Base-by-base conservation (phyloP, 2,329 filamentous ascomycete species). In the Neofusicoccum sp. region DNA sequence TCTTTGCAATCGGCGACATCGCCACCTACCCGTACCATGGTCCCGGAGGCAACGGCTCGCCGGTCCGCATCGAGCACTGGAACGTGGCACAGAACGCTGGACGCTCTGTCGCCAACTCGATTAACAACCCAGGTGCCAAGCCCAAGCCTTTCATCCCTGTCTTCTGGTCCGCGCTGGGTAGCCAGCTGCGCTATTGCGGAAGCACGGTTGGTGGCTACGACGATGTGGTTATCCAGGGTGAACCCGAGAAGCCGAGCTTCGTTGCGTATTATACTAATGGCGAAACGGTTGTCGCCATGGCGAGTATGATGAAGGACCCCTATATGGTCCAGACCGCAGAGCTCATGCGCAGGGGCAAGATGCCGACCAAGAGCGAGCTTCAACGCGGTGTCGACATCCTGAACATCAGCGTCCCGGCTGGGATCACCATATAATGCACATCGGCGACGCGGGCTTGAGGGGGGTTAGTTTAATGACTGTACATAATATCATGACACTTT, bases 11-110 rank as follows among this genome's bases (percentile, higher is more conserved):
- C 63, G 93, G 93, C 57, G 95, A 99, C 73, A 98, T 99, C 64
- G 93, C 95, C 11, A 93, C 90, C 0, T 97, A 91, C 75, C 95
- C 95, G 0, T 99, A 99, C 79, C 84, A 91, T 73, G 95, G 95
- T 1, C 95, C 95, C 0, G 92, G 90, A 26, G 89, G 91, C 28
- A 83, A 89, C 14, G 91, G 90, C 64, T 82, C 82, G 45, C 82
- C 83, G 16, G 85, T 89, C 0, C 88, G 95, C 64, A 97, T 98
- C 71, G 95, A 99, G 80, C 95, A 99, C 74, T 99, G 95, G 95
- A 93, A 97, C 76, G 95, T 99, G 2, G 95, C 95, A 4, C 95
- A 98, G 71, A 97, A 98, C 70, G 82, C 90, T 1, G 95, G 95
- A 2, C 89, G 93, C 44, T 83, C 84, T 26, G 93, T 89, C 1